Evolutionary conservation across 2,329 filamentous ascomycete genomes (phyloP).

Genomic region (Colletotrichum sp.): DNA sequence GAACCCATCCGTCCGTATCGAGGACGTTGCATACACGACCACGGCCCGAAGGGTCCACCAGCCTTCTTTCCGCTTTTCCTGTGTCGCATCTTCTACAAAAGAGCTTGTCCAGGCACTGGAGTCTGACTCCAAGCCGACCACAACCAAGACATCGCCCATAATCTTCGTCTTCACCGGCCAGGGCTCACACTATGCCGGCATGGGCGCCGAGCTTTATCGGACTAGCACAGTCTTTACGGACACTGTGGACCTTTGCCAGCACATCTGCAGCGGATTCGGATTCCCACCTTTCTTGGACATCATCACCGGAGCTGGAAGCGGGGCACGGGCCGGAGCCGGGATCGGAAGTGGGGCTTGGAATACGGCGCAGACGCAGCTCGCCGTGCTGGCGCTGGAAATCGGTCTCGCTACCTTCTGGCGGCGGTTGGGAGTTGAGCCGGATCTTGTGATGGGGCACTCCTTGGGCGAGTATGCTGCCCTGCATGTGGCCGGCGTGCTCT

Average conservation of each 20-base stretch:
- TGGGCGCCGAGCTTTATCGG: conserved; percentile 33
- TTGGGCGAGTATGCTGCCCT: conserved; percentile 41
- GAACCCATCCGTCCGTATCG: background rate
- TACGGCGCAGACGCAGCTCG: conserved; percentile 37
- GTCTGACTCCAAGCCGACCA: background rate
- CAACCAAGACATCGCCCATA: conserved; percentile 20
- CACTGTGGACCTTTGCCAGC: conserved; percentile 37
- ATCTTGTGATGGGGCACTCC: conserved; percentile 38
- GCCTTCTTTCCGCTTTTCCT: background rate
- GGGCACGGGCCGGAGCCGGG: background rate
- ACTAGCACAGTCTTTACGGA: conserved; percentile 30
- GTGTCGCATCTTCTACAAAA: background rate
- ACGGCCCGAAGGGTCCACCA: conserved; percentile 1
- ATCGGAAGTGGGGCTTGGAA: background rate
- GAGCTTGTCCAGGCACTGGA: background rate
- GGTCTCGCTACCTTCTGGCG: conserved; percentile 35
- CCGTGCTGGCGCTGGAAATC: conserved; percentile 37
- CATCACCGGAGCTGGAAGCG: conserved; percentile 29
- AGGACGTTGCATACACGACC: background rate
- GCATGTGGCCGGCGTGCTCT: conserved; percentile 33
- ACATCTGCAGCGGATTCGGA: conserved; percentile 30
- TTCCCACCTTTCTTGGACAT: conserved; percentile 44
- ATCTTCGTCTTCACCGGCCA: conserved; percentile 45
- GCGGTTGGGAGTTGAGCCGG: conserved; percentile 31
- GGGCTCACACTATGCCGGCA: conserved; percentile 34